These are phyloP conservation scores for Alliaria petiolata DNA, from an alignment of 345 rosid species.

Conservation along the genomic window DNA sequence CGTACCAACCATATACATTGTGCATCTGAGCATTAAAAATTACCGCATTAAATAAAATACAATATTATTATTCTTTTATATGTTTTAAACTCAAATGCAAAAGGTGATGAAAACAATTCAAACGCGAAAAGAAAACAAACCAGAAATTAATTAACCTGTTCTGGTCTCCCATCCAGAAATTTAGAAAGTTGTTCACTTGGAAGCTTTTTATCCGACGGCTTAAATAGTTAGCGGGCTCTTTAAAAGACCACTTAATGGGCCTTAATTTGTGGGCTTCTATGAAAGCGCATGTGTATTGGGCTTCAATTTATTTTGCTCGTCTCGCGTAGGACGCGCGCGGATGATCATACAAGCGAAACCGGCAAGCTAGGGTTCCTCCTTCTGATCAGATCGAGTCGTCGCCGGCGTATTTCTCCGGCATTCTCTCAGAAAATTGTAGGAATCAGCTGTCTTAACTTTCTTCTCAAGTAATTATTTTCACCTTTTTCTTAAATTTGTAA, in stretches of 20 bases:
- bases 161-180: background rate
- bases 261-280: background rate
- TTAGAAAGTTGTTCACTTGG: background rate
- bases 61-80: background rate
- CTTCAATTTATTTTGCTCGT: background rate
- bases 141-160: no score
- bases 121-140: no score
- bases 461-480: background rate
- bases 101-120: background rate
- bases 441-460: background rate
- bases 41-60: background rate
- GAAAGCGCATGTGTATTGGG: background rate
- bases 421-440: background rate
- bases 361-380: background rate
- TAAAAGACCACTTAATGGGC: background rate
- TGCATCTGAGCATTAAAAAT: no score
- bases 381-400: conserved; percentile 3
- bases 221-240: background rate
- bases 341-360: background rate
- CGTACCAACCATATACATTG: no score
- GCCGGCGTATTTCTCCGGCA: background rate
- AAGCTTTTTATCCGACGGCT: no score
- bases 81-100: background rate
- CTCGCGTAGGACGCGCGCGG: no score
- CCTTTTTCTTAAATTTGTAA: background rate